These are phyloP conservation scores for Amanita inopinata DNA, from an alignment of 768 basidiomycete genomes.

Conservation along the genomic window DNA sequence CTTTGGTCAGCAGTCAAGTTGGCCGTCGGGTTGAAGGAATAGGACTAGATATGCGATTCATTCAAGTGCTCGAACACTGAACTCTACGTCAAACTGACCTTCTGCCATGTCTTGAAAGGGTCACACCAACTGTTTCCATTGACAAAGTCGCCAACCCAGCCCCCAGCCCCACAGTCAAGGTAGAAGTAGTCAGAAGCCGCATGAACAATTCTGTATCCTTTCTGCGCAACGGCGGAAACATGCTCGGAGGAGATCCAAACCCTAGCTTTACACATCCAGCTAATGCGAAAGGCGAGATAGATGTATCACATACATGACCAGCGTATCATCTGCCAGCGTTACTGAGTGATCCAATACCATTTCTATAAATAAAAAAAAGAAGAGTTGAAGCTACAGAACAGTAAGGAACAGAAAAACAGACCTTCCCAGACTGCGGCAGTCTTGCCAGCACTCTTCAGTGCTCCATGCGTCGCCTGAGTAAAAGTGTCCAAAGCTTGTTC, in stretches of 20 bases:
- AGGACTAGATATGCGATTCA: constrained; percentile 24
- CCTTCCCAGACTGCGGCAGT: constrained; percentile 79
- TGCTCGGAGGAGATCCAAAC: constrained; percentile 65
- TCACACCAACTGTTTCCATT: constrained; percentile 63
- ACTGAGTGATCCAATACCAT: constrained; percentile 51
- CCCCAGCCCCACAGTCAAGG: constrained; percentile 68
- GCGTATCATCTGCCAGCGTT: constrained; percentile 32
- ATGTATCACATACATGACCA: constrained; percentile 40
- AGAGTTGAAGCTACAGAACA: background rate
- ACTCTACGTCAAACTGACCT: constrained; percentile 24
- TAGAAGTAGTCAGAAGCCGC: constrained; percentile 76
- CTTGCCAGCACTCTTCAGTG: constrained; percentile 47
- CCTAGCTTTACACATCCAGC: constrained; percentile 2
- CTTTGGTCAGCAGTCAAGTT: constrained; percentile 41
- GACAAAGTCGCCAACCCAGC: constrained; percentile 48
- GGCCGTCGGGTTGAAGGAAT: constrained; percentile 65
- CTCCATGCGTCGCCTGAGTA: constrained; percentile 43
- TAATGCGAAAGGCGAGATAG: background rate
- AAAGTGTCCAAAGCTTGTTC: constrained; percentile 56
- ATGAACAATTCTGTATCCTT: constrained; percentile 55
- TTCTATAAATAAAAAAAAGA: constrained; percentile 37
- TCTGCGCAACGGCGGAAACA: constrained; percentile 44
- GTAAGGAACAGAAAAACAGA: constrained; percentile 14
- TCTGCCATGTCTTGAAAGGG: constrained; percentile 76
- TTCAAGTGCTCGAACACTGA: background rate